phyloP scores from a whole-genome alignment of 75 land plant species.

The Selaginella tamariscina region DNA sequence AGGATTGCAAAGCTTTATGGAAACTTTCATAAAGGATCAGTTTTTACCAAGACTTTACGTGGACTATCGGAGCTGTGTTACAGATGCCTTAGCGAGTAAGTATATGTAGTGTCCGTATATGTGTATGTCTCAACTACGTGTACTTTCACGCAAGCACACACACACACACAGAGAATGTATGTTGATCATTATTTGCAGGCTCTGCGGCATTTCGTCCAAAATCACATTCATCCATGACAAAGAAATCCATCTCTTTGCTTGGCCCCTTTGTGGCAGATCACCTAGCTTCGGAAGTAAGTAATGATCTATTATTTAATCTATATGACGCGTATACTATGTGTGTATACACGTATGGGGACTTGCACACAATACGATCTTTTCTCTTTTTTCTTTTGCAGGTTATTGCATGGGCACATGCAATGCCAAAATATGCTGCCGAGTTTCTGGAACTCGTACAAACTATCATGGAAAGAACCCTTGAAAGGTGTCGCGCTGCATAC shows the following conservation, averaged over 20 bases:
- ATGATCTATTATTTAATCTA: neutral
- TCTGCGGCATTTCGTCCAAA: constrained; percentile 95
- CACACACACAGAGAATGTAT: neutral
- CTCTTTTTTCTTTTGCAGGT: constrained; percentile 32
- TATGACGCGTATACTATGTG: neutral
- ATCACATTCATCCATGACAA: constrained; percentile 21
- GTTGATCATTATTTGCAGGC: constrained; percentile 33
- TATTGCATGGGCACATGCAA: constrained; percentile 96
- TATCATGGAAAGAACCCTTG: constrained; percentile 82
- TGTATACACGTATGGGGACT: neutral
- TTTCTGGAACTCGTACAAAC: constrained; percentile 91
- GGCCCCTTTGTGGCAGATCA: constrained; percentile 81
- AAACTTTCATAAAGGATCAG: constrained; percentile 96
- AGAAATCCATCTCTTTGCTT: constrained; percentile 33
- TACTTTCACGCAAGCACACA: too few relatives aligned
- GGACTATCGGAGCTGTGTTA: constrained; percentile 87
- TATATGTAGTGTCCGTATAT: too few relatives aligned
- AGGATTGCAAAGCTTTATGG: constrained; percentile 75
- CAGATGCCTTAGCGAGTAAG: constrained; percentile 96
- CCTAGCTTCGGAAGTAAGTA: constrained; percentile 67
- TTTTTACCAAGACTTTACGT: constrained; percentile 91
- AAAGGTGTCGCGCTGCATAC: constrained; percentile 91
- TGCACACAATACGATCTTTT: neutral
- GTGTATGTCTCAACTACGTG: neutral
- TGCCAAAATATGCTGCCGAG: constrained; percentile 93